Percentiles rank a stretch among this genome's conserved stretches.
Conservation (phyloP, 768 basidiomycete species). For the Terana coerulea region DNA sequence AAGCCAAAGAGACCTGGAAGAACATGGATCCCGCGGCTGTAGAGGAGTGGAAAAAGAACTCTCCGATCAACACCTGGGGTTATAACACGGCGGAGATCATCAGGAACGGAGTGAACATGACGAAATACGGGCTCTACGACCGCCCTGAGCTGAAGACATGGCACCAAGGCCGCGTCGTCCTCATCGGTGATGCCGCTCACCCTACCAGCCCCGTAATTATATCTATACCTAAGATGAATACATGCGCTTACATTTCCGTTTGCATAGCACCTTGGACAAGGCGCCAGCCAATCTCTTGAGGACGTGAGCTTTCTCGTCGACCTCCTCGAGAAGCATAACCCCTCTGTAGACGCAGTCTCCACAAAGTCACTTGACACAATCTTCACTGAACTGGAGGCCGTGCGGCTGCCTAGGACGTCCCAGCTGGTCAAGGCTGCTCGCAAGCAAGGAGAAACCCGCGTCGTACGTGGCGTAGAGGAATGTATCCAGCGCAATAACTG, state of each 20-base stretch:
- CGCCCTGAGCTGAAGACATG: conserved; percentile 37
- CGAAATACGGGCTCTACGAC: conserved; percentile 44
- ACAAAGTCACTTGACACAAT: conserved; percentile 25
- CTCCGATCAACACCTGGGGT: conserved; percentile 21
- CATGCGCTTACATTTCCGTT: not conserved
- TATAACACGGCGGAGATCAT: conserved; percentile 26
- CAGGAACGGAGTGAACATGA: conserved; percentile 19
- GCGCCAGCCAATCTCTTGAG: conserved; percentile 42
- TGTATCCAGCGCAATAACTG: conserved; percentile 29
- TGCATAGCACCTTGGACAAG: conserved; percentile 42
- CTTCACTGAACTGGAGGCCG: conserved; percentile 32
- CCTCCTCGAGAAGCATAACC: conserved; percentile 31
- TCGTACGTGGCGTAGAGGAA: conserved; percentile 28
- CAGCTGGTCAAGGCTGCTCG: conserved; percentile 34
- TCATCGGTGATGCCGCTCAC: conserved; percentile 44
- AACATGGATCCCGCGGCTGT: conserved; percentile 23
- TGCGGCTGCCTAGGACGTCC: conserved; percentile 33
- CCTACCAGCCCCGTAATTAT: conserved; percentile 40
- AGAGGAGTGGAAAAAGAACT: conserved; percentile 17
- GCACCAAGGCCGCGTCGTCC: conserved; percentile 38
- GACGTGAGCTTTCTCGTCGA: conserved; percentile 35
- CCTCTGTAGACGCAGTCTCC: conserved; percentile 22
- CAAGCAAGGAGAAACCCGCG: conserved; percentile 31
- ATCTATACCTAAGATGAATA: no score
- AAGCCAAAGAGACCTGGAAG: conserved; percentile 40